Evolutionary conservation across 495 filamentous ascomycete genomes (phyloP).

Genomic region (Xanthoparmelia taractica): DNA sequence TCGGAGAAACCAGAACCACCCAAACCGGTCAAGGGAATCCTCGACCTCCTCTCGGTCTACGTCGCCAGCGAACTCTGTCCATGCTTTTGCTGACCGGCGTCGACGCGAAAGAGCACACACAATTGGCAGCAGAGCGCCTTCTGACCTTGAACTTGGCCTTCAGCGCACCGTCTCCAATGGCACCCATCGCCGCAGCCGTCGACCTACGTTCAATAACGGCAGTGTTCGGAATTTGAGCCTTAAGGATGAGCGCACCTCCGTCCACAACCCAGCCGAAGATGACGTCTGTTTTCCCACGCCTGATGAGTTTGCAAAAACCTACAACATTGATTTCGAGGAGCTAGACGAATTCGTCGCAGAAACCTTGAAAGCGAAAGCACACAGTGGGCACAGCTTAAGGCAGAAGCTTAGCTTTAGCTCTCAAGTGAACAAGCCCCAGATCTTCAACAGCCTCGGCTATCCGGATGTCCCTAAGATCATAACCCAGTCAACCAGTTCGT

Average conservation of each 20-base stretch:
- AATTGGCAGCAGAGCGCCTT: constrained; percentile 50
- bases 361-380: constrained; percentile 33
- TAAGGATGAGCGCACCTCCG: constrained; percentile 38
- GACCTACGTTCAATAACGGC: constrained; percentile 56
- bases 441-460: constrained; percentile 58
- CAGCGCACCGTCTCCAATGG: constrained; percentile 64
- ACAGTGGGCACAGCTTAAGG: constrained; percentile 25
- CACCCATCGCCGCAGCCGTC: constrained; percentile 50
- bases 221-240: constrained; percentile 40
- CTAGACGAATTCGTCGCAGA: constrained; percentile 78
- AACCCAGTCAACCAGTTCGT: constrained; percentile 29
- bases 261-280: constrained; percentile 51
- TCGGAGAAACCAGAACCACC: constrained; percentile 29
- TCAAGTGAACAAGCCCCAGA: constrained; percentile 40
- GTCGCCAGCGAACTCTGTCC: constrained; percentile 93
- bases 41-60: constrained; percentile 59
- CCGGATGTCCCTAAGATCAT: constrained; percentile 32
- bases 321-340: constrained; percentile 77
- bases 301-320: constrained; percentile 48
- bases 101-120: constrained; percentile 61
- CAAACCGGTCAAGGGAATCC: constrained; percentile 36
- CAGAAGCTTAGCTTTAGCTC: constrained; percentile 49
- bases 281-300: constrained; percentile 73
- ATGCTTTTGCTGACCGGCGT: constrained; percentile 80
- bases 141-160: constrained; percentile 52